Conservation (phyloP, 768 basidiomycete species). For the Dioszegia crocea region DNA sequence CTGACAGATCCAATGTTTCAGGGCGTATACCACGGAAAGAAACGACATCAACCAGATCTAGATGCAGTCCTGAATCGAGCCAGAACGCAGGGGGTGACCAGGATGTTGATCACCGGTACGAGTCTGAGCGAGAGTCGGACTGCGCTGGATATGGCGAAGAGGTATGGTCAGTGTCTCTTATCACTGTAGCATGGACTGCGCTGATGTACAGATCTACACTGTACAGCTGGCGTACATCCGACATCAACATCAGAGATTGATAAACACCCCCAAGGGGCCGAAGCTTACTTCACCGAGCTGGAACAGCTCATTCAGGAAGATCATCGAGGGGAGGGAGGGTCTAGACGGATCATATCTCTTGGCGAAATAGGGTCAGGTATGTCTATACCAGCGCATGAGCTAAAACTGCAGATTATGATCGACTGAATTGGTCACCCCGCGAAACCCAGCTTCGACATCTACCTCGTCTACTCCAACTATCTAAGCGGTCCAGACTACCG, state of each 20-base stretch:
- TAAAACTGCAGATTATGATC: conserved; percentile 67
- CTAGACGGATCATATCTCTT: conserved; percentile 63
- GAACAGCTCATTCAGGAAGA: conserved; percentile 57
- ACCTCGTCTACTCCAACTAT: conserved; percentile 62
- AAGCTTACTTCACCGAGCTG: conserved; percentile 61
- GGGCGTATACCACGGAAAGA: conserved; percentile 50
- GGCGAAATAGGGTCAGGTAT: conserved; percentile 77
- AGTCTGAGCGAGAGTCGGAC: conserved; percentile 62
- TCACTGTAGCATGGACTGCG: not conserved
- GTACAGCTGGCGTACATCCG: conserved; percentile 76
- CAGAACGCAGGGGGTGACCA: conserved; percentile 60
- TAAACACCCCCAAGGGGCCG: conserved; percentile 56
- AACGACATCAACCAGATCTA: conserved; percentile 61
- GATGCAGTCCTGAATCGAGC: conserved; percentile 59
- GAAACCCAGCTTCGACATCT: conserved; percentile 65
- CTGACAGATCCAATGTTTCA: conserved; percentile 53
- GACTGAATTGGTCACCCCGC: conserved; percentile 61
- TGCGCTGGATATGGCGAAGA: conserved; percentile 61
- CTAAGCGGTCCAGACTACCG: conserved; percentile 68
- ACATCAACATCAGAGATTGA: conserved; percentile 70
- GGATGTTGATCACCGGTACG: conserved; percentile 73
- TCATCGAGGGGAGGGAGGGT: conserved; percentile 39
- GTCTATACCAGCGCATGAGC: conserved; percentile 12
- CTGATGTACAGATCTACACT: conserved; percentile 58
- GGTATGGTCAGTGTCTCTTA: conserved; percentile 53